A percentile compares a stretch with the other conserved stretches of the same genome.
Evolutionary conservation across 2,329 filamentous ascomycete genomes (phyloP).

Genomic region (Ceratocystis destructans): DNA sequence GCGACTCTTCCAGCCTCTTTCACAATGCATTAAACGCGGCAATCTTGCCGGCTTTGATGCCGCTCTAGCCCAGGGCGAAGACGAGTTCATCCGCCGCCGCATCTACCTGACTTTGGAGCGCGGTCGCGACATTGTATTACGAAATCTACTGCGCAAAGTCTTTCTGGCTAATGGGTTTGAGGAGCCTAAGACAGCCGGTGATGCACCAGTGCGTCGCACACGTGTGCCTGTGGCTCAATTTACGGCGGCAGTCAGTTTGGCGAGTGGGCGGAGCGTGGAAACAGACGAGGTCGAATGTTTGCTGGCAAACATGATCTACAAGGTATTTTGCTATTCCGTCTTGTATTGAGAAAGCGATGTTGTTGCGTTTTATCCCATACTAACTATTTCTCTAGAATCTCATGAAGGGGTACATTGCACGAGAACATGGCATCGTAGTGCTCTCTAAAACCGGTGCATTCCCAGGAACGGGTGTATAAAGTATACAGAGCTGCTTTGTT

Average conservation of each 20-base stretch:
- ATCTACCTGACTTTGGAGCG: constrained; percentile 93
- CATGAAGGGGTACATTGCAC: constrained; percentile 97
- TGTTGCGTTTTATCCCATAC: too few species aligned
- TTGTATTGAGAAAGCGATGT: not conserved
- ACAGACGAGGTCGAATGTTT: constrained; percentile 91
- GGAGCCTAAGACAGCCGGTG: constrained; percentile 56
- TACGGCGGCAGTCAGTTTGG: constrained; percentile 65
- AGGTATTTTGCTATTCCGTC: constrained; percentile 44
- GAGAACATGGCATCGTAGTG: constrained; percentile 79
- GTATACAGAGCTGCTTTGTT: not conserved
- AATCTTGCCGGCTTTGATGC: constrained; percentile 73
- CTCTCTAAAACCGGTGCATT: constrained; percentile 88
- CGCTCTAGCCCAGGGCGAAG: constrained; percentile 66
- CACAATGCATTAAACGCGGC: constrained; percentile 64
- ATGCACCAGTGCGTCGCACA: constrained; percentile 51
- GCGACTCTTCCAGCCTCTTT: constrained; percentile 63
- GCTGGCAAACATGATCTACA: constrained; percentile 94
- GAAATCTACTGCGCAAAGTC: constrained; percentile 84
- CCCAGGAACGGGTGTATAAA: constrained; percentile 64
- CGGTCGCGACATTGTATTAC: constrained; percentile 77
- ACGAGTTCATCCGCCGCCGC: constrained; percentile 83
- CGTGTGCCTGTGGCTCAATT: constrained; percentile 77
- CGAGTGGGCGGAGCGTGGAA: constrained; percentile 55
- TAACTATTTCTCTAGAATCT: constrained; percentile 44
- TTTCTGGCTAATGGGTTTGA: constrained; percentile 76